phyloP scores from a whole-genome alignment of 2,329 filamentous ascomycete genomes.

The Pseudogymnoascus sp. region DNA sequence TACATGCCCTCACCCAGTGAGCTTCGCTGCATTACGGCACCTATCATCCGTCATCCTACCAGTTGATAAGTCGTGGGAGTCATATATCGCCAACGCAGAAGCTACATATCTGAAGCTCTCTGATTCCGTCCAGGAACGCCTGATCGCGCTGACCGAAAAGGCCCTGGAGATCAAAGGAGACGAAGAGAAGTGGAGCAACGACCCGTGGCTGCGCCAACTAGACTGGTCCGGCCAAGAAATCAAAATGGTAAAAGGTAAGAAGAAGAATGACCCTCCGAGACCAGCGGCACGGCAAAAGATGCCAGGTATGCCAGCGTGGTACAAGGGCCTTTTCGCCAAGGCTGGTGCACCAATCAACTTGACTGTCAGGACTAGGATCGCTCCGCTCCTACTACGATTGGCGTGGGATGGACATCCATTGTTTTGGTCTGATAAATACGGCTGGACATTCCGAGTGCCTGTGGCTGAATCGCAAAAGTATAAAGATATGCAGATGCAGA shows the following conservation, averaged over 20 bases:
- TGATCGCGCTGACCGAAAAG: slow-evolving; percentile 66
- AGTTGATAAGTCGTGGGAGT: slow-evolving; percentile 79
- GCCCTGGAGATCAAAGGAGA: slow-evolving; percentile 68
- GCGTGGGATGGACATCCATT: slow-evolving; percentile 86
- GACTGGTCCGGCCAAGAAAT: slow-evolving; percentile 95
- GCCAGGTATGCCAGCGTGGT: slow-evolving; percentile 93
- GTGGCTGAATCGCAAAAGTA: slow-evolving; percentile 57
- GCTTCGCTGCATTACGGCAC: slow-evolving; percentile 87
- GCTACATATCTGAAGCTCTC: slow-evolving; percentile 72
- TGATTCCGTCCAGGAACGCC: slow-evolving; percentile 67
- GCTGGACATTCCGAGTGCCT: slow-evolving; percentile 84
- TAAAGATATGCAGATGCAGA: slow-evolving; percentile 60
- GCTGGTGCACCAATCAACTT: slow-evolving; percentile 63
- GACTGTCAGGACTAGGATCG: slow-evolving; percentile 79
- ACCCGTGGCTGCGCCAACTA: slow-evolving; percentile 88
- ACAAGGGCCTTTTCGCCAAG: slow-evolving; percentile 78
- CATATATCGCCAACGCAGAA: slow-evolving; percentile 78
- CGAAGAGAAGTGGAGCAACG: slow-evolving; percentile 61
- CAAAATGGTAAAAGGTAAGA: slow-evolving; percentile 85
- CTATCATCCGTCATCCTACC: slow-evolving; percentile 91
- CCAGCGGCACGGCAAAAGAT: slow-evolving; percentile 81
- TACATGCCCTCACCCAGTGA: slow-evolving; percentile 92
- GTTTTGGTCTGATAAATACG: slow-evolving; percentile 86
- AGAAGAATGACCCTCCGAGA: slow-evolving; percentile 71
- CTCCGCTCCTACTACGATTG: slow-evolving; percentile 74